Percentiles rank a stretch among this genome's conserved stretches.
These are phyloP conservation scores for Nicotiana noctiflora DNA, from an alignment of 257 asterid genomes.

Conservation along the genomic window DNA sequence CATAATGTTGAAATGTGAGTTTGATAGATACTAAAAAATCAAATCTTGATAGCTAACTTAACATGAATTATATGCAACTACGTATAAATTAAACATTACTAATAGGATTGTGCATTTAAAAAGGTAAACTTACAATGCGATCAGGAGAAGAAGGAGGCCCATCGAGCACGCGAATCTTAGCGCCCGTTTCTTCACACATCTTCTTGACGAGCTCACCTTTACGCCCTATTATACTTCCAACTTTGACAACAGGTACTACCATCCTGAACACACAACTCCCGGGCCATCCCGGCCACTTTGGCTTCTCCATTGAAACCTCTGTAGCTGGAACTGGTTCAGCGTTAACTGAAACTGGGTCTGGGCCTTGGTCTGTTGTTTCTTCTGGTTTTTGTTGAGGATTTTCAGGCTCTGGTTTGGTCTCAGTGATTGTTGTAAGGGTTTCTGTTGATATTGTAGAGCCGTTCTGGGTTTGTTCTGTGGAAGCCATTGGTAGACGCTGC, in stretches of 20 bases:
- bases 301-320: constrained; percentile 8
- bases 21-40: background rate
- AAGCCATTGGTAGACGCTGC: constrained; percentile 14
- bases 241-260: constrained; percentile 70
- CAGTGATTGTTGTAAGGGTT: background rate
- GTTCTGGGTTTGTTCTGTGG: constrained; percentile 12
- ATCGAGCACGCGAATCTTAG: constrained; percentile 73
- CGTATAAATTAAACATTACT: background rate
- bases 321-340: background rate
- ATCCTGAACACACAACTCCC: constrained; percentile 65
- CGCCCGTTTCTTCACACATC: constrained; percentile 80
- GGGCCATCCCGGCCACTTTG: constrained; percentile 94
- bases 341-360: background rate
- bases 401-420: background rate
- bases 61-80: background rate
- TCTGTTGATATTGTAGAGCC: constrained; percentile 11
- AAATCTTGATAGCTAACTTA: background rate
- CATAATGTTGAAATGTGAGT: background rate
- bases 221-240: constrained; percentile 85
- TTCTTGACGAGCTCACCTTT: constrained; percentile 85
- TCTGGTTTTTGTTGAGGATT: background rate
- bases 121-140: constrained; percentile 51
- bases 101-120: background rate
- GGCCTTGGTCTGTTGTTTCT: background rate
- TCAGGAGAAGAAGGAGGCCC: constrained; percentile 64